phyloP scores from a whole-genome alignment of 768 basidiomycete species.

The Boletus reticuloceps region DNA sequence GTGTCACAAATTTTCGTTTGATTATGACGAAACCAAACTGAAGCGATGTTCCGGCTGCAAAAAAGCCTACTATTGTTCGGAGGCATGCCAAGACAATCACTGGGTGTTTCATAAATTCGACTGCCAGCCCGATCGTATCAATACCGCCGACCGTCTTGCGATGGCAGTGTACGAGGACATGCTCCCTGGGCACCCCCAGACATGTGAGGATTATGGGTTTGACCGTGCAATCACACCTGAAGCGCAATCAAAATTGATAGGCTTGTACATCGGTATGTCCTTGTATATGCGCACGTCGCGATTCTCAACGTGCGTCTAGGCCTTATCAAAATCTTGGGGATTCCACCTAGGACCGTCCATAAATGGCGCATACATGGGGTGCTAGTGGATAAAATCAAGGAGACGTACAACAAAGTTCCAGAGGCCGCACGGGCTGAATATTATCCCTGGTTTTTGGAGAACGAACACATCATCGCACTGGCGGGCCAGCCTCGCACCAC shows the following conservation, averaged over 20 bases:
- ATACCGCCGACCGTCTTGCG: neutral
- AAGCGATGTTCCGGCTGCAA: too few species aligned
- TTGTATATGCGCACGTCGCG: neutral
- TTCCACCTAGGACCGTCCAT: neutral
- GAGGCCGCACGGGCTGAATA: neutral
- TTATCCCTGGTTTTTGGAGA: slow-evolving; percentile 3
- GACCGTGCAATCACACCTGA: neutral
- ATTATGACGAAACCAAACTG: too few species aligned
- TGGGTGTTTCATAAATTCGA: too few species aligned
- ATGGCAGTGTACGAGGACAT: neutral
- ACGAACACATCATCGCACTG: slow-evolving; percentile 1
- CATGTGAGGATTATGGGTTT: slow-evolving; percentile 3
- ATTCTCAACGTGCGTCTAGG: neutral
- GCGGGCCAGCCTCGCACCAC: neutral
- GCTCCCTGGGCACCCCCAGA: neutral
- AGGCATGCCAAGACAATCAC: too few species aligned
- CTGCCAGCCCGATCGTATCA: neutral
- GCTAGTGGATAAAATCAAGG: slow-evolving; percentile 1
- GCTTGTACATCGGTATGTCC: slow-evolving; percentile 2
- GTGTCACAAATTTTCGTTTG: too few species aligned
- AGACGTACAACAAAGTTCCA: neutral
- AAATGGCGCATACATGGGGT: neutral
- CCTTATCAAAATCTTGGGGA: neutral
- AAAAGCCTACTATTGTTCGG: too few species aligned
- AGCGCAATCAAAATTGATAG: neutral